Evolutionary conservation across 2,329 filamentous ascomycete genomes (phyloP).

Genomic region (Fusarium penzigii): DNA sequence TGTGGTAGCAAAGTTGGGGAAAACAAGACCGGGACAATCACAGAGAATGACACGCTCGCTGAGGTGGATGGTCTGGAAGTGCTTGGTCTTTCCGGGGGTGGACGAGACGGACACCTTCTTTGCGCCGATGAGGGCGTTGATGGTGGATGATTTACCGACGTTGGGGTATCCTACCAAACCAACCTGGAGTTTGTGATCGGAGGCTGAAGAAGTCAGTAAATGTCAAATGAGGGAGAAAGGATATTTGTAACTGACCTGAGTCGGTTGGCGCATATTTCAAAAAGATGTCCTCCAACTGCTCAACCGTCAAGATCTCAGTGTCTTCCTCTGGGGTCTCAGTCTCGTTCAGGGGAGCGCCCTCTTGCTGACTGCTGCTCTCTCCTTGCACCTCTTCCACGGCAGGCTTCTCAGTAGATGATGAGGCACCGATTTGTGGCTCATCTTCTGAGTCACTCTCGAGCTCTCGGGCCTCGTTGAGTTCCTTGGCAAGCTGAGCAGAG

Average conservation of each 20-base stretch:
- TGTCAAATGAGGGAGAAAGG: not conserved
- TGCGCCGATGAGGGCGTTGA: slow-evolving; percentile 96
- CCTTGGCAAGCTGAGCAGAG: slow-evolving; percentile 88
- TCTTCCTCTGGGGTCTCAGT: slow-evolving; percentile 50
- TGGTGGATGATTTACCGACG: slow-evolving; percentile 98
- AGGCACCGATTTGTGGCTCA: slow-evolving; percentile 29
- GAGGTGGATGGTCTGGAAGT: slow-evolving; percentile 97
- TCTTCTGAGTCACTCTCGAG: slow-evolving; percentile 50
- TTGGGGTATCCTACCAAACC: slow-evolving; percentile 97
- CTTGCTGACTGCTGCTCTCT: slow-evolving; percentile 23
- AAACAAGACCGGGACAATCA: slow-evolving; percentile 97
- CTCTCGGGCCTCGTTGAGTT: slow-evolving; percentile 75
- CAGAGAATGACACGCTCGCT: slow-evolving; percentile 88
- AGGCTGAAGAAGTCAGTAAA: slow-evolving; percentile 34
- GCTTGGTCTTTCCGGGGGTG: slow-evolving; percentile 97
- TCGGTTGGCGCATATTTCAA: slow-evolving; percentile 65
- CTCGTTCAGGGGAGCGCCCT: slow-evolving; percentile 31
- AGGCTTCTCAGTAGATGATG: slow-evolving; percentile 21
- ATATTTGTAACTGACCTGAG: slow-evolving; percentile 44
- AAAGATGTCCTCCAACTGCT: slow-evolving; percentile 90
- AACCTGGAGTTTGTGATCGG: slow-evolving; percentile 74
- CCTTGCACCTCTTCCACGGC: slow-evolving; percentile 11
- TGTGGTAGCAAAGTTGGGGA: slow-evolving; percentile 95
- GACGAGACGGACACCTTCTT: slow-evolving; percentile 99
- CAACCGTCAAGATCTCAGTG: slow-evolving; percentile 84